Evolutionary conservation across 1,284 basidiomycete species (phyloP), one percentile per base, ranked within the genome.

Genomic region (Heterobasidion parviporum): DNA sequence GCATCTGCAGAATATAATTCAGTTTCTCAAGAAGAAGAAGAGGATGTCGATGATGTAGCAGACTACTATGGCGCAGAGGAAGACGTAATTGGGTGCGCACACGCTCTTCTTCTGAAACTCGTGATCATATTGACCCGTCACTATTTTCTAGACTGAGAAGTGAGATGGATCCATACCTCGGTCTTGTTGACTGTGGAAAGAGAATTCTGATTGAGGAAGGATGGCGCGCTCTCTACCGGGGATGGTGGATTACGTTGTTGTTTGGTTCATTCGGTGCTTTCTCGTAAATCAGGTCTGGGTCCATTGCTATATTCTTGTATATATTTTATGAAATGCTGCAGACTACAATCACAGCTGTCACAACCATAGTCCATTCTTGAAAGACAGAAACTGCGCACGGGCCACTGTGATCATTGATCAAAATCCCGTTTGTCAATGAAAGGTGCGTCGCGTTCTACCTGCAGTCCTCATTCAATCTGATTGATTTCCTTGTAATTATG

Each of bases 161-260:
- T 55, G 92, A 93, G 65, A 84, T 81, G 47, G 91, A 94, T 63
- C 92, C 93, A n/a, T 96, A 96, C 66, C 67, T 79, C 43, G 88
- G 92, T 6, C 69, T 94, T 48, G 66, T 83, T 12, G 90, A 94
- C 66, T 92, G 89, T 60, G 83, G 77, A 15, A 86, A 87, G 69
- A 80, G 85, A 63, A 90, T 94, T 45, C 68, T 88, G n/a, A 78
- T 88, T 52, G 92, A 95, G 70, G 92, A 95, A 68, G 92, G 92
- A 1, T 81, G 80, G 74, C 69, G 70, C 59, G 80, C 89, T 5
- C 70, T 95, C 58, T 94, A 90, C 68, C 82, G 92, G 48, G 92
- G 87, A 5, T 94, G 91, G 90, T 94, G 89, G 89, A 71, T 92
- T 60, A 93, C 92, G 1, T 73, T 89, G 65, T 63, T 92, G 47